A percentile compares a stretch with the other conserved stretches of the same genome.
Conservation (phyloP, 768 basidiomycete genomes). For the Saitozyma sp. region DNA sequence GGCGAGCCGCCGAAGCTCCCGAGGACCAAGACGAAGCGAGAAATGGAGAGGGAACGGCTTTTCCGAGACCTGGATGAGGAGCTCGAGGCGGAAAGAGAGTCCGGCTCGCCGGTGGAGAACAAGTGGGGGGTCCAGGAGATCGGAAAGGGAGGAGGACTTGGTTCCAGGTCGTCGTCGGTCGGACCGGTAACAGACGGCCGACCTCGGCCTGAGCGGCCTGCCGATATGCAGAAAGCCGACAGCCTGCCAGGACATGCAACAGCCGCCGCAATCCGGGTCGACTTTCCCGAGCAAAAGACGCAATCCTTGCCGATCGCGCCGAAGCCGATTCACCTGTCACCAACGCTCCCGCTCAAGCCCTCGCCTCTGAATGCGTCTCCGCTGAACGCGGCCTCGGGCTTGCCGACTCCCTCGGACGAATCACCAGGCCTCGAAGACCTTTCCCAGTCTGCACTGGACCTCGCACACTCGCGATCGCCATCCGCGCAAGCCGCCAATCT, state of each 20-base stretch:
- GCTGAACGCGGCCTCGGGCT: conserved; percentile 11
- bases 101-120: conserved; percentile 7
- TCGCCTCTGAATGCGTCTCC: conserved; percentile 39
- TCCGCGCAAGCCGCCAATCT: conserved; percentile 17
- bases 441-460: not conserved
- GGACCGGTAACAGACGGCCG: not conserved
- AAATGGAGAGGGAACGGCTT: conserved; percentile 45
- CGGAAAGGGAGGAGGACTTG: conserved; percentile 26
- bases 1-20: conserved; percentile 19
- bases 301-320: not conserved
- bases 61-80: conserved; percentile 48
- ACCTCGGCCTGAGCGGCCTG: too few species aligned
- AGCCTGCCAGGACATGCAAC: too few species aligned
- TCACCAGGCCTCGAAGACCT: too few species aligned
- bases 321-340: conserved; percentile 9
- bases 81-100: conserved; percentile 32
- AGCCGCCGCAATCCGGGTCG: too few species aligned
- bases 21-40: conserved; percentile 40
- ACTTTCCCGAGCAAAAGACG: too few species aligned
- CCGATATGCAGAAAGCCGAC: too few species aligned
- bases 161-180: not conserved
- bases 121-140: conserved; percentile 40
- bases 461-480: conserved; percentile 5
- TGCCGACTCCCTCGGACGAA: not conserved
- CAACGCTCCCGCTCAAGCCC: conserved; percentile 35